These are phyloP conservation scores for Penicillium glabrum DNA, from an alignment of 2,329 filamentous ascomycete species.

Conservation along the genomic window DNA sequence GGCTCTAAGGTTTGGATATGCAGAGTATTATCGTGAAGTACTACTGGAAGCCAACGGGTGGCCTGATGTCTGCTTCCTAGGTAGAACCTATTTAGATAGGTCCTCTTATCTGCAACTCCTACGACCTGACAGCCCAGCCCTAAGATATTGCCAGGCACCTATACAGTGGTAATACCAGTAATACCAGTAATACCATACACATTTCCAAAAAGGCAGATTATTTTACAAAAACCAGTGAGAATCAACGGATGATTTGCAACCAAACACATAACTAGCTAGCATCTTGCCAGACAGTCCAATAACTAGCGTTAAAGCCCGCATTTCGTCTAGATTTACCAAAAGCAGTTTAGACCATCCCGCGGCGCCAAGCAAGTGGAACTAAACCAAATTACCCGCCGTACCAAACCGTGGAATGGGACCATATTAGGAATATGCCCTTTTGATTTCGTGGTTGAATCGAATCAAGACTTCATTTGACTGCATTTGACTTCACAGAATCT, in stretches of 20 bases:
- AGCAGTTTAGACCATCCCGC: neutral
- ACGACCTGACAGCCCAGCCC: neutral
- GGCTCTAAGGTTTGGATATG: too few species aligned
- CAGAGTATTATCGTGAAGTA: too few species aligned
- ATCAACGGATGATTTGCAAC: neutral
- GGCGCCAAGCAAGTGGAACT: neutral
- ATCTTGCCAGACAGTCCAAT: neutral
- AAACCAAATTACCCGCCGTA: neutral
- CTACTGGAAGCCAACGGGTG: too few species aligned
- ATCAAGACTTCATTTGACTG: too few species aligned
- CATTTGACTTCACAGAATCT: neutral
- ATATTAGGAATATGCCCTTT: neutral
- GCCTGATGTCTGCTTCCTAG: neutral
- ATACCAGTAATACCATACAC: neutral
- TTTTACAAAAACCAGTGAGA: neutral
- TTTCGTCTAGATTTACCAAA: conserved; percentile 4
- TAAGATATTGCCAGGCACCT: neutral
- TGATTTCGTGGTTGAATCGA: neutral
- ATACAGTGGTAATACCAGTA: neutral
- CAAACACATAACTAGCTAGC: neutral
- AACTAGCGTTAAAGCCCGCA: neutral
- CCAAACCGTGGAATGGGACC: conserved; percentile 4
- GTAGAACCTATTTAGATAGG: neutral
- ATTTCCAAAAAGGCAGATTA: neutral
- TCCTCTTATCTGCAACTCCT: too few species aligned